Percentiles rank a stretch among this genome's conserved stretches.
Evolutionary conservation across 1,139 yeast species (phyloP).

Genomic region (Blastobotrys indianensis): DNA sequence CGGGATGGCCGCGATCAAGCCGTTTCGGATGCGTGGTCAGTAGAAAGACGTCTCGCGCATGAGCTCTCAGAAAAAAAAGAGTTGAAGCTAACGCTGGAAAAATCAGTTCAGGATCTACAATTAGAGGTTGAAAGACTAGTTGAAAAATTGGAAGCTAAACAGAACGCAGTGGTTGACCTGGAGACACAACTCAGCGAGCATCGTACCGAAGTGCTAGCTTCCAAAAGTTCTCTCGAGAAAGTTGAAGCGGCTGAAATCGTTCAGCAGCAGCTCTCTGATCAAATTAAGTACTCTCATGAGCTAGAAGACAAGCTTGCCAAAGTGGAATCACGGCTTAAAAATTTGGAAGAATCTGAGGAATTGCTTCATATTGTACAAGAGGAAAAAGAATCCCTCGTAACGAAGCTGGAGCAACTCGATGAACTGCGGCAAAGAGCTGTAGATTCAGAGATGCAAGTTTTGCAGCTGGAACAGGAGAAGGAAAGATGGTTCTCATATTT

Average conservation of each 20-base stretch:
- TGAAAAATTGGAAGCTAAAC: constrained; percentile 19
- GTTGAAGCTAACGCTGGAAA: constrained; percentile 16
- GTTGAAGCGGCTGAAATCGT: constrained; percentile 28
- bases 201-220: constrained; percentile 2
- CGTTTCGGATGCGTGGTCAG: constrained; percentile 15
- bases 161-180: constrained; percentile 37
- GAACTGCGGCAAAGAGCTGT: constrained; percentile 44
- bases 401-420: constrained; percentile 41
- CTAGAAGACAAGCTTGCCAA: constrained; percentile 48
- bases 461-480: constrained; percentile 43
- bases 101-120: constrained; percentile 16
- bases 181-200: constrained; percentile 25
- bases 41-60: constrained; percentile 13
- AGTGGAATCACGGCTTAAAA: constrained; percentile 43
- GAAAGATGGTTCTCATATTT: constrained; percentile 35
- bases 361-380: constrained; percentile 48
- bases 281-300: constrained; percentile 51
- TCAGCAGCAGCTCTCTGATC: constrained; percentile 51
- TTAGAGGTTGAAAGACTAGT: constrained; percentile 16
- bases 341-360: constrained; percentile 39
- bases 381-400: constrained; percentile 42
- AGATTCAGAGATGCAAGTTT: constrained; percentile 48
- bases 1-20: constrained; percentile 17
- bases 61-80: constrained; percentile 17
- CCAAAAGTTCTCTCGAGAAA: constrained; percentile 32